Evolutionary conservation across 192 early-diverging fungal species (phyloP), one percentile per base, ranked within the genome.

Genomic region (Entomortierella parvispora): DNA sequence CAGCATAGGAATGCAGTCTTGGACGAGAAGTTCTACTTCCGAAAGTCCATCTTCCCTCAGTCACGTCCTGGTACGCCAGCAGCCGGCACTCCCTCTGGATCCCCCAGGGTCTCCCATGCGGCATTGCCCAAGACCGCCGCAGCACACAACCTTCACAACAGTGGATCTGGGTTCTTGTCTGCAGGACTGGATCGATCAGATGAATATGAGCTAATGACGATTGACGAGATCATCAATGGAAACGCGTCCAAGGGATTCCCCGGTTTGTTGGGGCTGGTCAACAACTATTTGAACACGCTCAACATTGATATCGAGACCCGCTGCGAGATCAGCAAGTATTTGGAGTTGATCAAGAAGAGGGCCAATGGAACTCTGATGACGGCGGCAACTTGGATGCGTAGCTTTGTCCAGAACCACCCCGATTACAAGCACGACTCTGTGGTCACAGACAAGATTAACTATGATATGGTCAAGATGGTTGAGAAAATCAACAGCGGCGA

Each of bases 141-240:
- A 1, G 31, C 51, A 43, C 25, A 28, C 14, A 4, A 22, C 46
- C 43, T 45, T 18, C 44, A 32, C 51, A 64, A 65, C 17, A 33
- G 22, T 17, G 59, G 61, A 8, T 55, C 46, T 14, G 45, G 22
- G 3, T 20, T 23, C 3, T 32, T 52, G 8, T 63, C 65, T 14
- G 59, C 65, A 5, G 66, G 74, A 45, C 5, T 52, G 47, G 66
- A 68, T 57, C 64, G 58, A 3, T 75, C 72, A n/a, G 83, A 89
- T 25, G 86, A 89, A 23, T 87, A 89, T 49, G 87, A 82, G 33
- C 78, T 91, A 61, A 90, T 97, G 89, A 90, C 93, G 3, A 87
- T 96, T n/a, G 85, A 95, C 68, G 93, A 96, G 61, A 97, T 98
- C 65, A 88, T 99, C 80, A 96, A 96, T 71, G 95, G 95, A 48